Percentiles rank a stretch among this genome's conserved stretches.
These are phyloP conservation scores for Hypoxylon cercidicola DNA, from an alignment of 495 filamentous ascomycete genomes.

Conservation along the genomic window DNA sequence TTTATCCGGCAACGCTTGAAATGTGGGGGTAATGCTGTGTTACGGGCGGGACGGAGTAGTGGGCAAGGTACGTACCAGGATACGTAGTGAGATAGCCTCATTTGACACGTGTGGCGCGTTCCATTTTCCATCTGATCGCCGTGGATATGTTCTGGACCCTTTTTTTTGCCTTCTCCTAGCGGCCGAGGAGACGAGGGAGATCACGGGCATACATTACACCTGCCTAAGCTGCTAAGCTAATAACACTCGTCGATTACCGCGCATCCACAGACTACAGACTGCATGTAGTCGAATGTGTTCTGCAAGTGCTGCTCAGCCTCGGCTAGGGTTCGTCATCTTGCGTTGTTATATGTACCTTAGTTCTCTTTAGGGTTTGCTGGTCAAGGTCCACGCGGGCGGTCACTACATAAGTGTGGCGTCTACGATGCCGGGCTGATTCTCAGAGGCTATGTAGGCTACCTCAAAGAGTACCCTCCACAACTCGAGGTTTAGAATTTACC, in stretches of 20 bases:
- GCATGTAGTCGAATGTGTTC: not conserved
- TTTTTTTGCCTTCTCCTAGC: not conserved
- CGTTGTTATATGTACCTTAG: no score
- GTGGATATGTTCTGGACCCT: conserved; percentile 15
- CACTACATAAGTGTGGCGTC: conserved; percentile 4
- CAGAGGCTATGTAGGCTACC: no score
- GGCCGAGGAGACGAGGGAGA: not conserved
- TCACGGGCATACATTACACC: not conserved
- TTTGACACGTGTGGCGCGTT: conserved; percentile 5
- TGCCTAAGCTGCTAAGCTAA: not conserved
- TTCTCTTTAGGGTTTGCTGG: not conserved
- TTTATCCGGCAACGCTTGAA: conserved; percentile 25
- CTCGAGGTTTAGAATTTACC: no score
- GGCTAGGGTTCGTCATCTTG: conserved; percentile 32
- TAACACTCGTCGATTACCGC: not conserved
- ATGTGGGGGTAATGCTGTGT: conserved; percentile 34
- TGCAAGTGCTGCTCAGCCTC: conserved; percentile 31
- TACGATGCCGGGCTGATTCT: not conserved
- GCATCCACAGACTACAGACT: not conserved
- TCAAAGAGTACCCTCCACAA: no score
- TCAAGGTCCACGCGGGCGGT: no score
- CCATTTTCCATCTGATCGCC: conserved; percentile 12
- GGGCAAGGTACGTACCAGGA: conserved; percentile 1
- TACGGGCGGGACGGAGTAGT: not conserved
- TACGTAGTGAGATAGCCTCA: conserved; percentile 1